A percentile compares a stretch with the other conserved stretches of the same genome.
phyloP scores from a whole-genome alignment of 257 asterid genomes.

The Ophiorrhiza pumila region DNA sequence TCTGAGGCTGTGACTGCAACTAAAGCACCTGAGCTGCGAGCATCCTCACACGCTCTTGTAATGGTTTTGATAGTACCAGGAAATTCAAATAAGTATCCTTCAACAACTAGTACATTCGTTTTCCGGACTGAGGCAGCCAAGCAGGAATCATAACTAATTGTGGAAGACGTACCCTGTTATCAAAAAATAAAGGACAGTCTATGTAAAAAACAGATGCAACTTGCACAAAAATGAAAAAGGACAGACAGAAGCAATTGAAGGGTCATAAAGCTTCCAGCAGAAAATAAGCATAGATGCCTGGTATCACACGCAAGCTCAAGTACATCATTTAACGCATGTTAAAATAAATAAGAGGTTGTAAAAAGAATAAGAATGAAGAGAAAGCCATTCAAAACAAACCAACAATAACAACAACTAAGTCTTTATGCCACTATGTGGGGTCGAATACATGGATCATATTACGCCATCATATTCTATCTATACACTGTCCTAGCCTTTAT shows the following conservation, averaged over 20 bases:
- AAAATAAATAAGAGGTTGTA: not conserved
- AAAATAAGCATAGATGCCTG: not conserved
- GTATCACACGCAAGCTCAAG: too few species aligned
- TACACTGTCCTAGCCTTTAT: too few species aligned
- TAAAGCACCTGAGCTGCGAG: slow-evolving; percentile 80
- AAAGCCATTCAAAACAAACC: not conserved
- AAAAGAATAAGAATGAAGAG: not conserved
- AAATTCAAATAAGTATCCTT: slow-evolving; percentile 93
- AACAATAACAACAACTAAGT: too few species aligned
- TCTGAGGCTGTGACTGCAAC: slow-evolving; percentile 97
- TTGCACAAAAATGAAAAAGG: not conserved
- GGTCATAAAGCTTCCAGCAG: not conserved
- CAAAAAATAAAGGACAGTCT: slow-evolving; percentile 18
- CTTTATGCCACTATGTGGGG: too few species aligned
- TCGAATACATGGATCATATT: too few species aligned
- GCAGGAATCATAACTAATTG: slow-evolving; percentile 60
- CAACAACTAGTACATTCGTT: slow-evolving; percentile 80
- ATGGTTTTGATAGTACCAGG: slow-evolving; percentile 89
- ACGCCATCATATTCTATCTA: too few species aligned
- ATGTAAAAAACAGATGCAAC: not conserved
- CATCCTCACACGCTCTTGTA: slow-evolving; percentile 80
- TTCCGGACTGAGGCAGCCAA: slow-evolving; percentile 68
- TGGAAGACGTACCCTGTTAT: slow-evolving; percentile 85
- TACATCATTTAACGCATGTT: not conserved
- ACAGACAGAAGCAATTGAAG: not conserved